phyloP scores from a whole-genome alignment of 768 basidiomycete species.

The Phylloporus scabripes region DNA sequence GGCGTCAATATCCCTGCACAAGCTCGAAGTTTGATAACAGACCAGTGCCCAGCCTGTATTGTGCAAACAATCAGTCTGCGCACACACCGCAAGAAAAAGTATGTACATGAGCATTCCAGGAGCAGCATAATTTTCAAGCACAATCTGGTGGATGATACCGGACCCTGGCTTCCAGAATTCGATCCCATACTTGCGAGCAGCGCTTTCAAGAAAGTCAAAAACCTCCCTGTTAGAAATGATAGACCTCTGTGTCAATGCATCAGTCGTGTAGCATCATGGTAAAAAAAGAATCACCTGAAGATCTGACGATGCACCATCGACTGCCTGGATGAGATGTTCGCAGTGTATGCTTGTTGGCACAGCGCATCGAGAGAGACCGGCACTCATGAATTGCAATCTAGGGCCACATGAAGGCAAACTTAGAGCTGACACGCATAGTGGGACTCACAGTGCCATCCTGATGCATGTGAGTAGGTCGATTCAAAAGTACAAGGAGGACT shows the following conservation, averaged over 20 bases:
- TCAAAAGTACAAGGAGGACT: slow-evolving; percentile 28
- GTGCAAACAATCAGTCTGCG: slow-evolving; percentile 2
- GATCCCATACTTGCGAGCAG: slow-evolving; percentile 86
- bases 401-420: slow-evolving; percentile 9
- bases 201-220: slow-evolving; percentile 94
- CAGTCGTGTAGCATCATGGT: background rate
- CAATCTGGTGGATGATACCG: slow-evolving; percentile 96
- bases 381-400: slow-evolving; percentile 97
- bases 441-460: slow-evolving; percentile 77
- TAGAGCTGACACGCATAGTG: background rate
- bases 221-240: slow-evolving; percentile 91
- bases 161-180: slow-evolving; percentile 95
- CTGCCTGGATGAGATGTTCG: slow-evolving; percentile 94
- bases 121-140: slow-evolving; percentile 95
- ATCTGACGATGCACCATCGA: slow-evolving; percentile 82
- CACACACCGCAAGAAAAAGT: slow-evolving; percentile 3
- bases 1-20: background rate
- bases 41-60: slow-evolving; percentile 76
- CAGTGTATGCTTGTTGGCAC: slow-evolving; percentile 95
- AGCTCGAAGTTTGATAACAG: slow-evolving; percentile 9
- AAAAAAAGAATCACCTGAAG: slow-evolving; percentile 51
- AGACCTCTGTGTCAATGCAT: slow-evolving; percentile 50
- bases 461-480: slow-evolving; percentile 9
- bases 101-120: slow-evolving; percentile 87
- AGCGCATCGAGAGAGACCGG: slow-evolving; percentile 74